Conservation (phyloP, 1,284 basidiomycete species). For the Ganoderma leucocontextum region DNA sequence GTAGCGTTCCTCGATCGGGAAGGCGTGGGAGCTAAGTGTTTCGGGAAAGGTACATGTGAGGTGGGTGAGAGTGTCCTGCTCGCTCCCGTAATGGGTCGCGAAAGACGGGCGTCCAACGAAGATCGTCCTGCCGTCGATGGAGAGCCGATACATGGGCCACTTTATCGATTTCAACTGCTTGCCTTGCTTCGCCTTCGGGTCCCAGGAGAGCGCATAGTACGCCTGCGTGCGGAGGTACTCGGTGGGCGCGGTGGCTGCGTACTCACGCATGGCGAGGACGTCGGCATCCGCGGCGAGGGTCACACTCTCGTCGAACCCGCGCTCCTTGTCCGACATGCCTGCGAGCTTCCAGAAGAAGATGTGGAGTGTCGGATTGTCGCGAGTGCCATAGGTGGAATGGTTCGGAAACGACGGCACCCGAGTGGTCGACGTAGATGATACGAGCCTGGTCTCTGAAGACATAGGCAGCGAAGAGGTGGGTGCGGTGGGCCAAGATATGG, state of each 20-base stretch:
- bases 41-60: no score
- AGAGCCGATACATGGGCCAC: background rate
- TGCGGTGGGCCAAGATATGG: conserved; percentile 23
- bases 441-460: conserved; percentile 20
- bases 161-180: background rate
- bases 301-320: conserved; percentile 35
- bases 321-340: conserved; percentile 19
- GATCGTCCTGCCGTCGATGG: background rate
- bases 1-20: no score
- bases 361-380: background rate
- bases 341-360: conserved; percentile 35
- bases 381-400: conserved; percentile 25
- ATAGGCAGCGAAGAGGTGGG: conserved; percentile 27
- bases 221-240: background rate
- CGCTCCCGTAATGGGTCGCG: background rate
- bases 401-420: conserved; percentile 25
- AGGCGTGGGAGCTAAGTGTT: no score
- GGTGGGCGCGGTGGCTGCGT: background rate
- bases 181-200: background rate
- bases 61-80: no score
- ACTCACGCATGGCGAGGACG: background rate
- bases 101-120: background rate
- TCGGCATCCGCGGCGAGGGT: conserved; percentile 4
- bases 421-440: conserved; percentile 13
- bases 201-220: background rate